Evolutionary conservation across 805 yeast species (phyloP), one percentile per base, ranked within the genome.

Genomic region (Saccharomycopsis microspora): DNA sequence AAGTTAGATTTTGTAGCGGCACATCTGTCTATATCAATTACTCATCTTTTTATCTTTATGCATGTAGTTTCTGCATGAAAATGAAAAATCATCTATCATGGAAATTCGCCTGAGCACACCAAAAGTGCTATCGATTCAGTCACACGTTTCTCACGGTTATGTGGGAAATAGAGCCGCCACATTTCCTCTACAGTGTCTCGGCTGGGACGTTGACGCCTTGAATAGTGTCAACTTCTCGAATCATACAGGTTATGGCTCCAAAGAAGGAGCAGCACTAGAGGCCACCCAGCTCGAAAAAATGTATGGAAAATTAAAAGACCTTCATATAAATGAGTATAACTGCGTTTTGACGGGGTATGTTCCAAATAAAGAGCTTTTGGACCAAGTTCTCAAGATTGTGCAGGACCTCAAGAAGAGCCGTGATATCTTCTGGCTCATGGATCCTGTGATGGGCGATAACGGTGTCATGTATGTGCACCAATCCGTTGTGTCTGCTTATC

Each of bases 141-240:
- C 96, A 3, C 97, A 93, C 62, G 97, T 93, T 1, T 87, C 80
- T 1, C 97, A 90, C 61, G 98, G 98, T 2, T 82, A 85, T 58
- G 98, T 93, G 1, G 98, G 98, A 1, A 88, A 88, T 61, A 75
- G 80, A 49, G 95, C 97, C 0, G 85, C 94, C 1, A 84, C 90
- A 2, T 85, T 93, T 60, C 96, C 98, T 0, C 65, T 90, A 29
- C 97, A 90, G 59, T 68, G 78, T 19, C 34, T 47, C 41, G 94
- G 93, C 0, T 90, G 97, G 96, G 90, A 93, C 60, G 95, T 89
- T 6, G 96, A 90, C 60, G 79, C 79, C 28, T 69, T 93, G 47
- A 86, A 90, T 64, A 86, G 95, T 1, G 95, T 89, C 27, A 85
- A 86, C 58, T 80, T 81, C 56, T 85, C 96, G 1, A 88, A 90